phyloP scores from a whole-genome alignment of 257 asterid species.

The Forsythia viridissima region DNA sequence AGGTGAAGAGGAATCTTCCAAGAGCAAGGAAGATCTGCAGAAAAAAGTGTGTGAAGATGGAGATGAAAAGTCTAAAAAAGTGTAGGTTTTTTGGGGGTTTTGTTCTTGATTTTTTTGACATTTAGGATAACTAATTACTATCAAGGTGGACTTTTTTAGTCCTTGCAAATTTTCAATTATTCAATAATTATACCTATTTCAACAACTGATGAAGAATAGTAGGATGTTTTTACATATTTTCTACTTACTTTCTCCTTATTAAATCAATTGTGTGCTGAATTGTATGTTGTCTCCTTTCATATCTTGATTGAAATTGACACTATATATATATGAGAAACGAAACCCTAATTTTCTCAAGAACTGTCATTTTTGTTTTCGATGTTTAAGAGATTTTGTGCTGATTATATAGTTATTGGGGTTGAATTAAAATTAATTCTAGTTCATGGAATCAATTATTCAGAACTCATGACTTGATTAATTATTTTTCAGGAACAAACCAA shows the following conservation, averaged over 20 bases:
- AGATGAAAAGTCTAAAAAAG: conserved; percentile 58
- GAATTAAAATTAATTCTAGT: not conserved
- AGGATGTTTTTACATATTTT: conserved; percentile 4
- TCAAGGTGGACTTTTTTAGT: conserved; percentile 29
- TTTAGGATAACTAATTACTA: conserved; percentile 19
- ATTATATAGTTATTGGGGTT: not conserved
- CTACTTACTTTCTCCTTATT: not conserved
- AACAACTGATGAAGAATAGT: conserved; percentile 18
- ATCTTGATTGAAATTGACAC: not conserved
- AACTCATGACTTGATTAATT: not conserved
- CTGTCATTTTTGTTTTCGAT: not conserved
- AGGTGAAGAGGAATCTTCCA: conserved; percentile 62
- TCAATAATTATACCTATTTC: conserved; percentile 23
- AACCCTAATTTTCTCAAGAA: not conserved
- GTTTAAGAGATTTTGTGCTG: not conserved
- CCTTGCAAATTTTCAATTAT: conserved; percentile 19
- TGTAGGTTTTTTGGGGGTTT: conserved; percentile 41
- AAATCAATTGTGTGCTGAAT: not conserved
- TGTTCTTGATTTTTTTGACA: not conserved
- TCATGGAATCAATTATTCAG: not conserved
- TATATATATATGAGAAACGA: not conserved
- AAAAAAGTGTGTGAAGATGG: conserved; percentile 41
- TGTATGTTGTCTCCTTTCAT: not conserved
- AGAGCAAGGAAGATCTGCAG: conserved; percentile 41
- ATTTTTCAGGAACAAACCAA: conserved; percentile 37